Percentiles rank a stretch among this genome's conserved stretches.
These are phyloP conservation scores for Neurospora sp. DNA, from an alignment of 2,329 filamentous ascomycete genomes.

Conservation along the genomic window DNA sequence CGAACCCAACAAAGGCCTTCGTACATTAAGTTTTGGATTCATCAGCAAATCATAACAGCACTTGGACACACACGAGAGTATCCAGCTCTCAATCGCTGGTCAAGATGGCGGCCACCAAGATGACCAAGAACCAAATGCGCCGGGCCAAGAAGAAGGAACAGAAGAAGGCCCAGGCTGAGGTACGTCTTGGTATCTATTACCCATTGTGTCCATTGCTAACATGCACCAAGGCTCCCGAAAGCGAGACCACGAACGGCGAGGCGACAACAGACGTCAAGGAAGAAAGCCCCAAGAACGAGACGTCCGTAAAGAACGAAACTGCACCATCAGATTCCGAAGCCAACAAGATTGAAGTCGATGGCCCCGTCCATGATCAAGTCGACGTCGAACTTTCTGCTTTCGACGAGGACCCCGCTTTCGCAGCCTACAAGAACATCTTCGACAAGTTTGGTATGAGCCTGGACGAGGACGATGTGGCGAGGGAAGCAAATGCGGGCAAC, in stretches of 20 bases:
- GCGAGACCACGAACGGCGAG: conserved; percentile 13
- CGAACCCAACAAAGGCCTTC: background rate
- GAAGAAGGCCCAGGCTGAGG: conserved; percentile 57
- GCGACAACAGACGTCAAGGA: conserved; percentile 5
- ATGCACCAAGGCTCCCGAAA: conserved; percentile 9
- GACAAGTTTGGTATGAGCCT: conserved; percentile 62
- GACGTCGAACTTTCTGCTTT: conserved; percentile 22
- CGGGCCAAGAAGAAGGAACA: conserved; percentile 91
- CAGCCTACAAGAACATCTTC: conserved; percentile 76
- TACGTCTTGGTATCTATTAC: conserved; percentile 17
- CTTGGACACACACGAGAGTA: conserved; percentile 3
- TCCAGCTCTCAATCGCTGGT: conserved; percentile 7
- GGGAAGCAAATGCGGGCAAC: conserved; percentile 57
- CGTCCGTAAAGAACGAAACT: conserved; percentile 23
- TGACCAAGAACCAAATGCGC: conserved; percentile 89
- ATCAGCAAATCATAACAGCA: background rate
- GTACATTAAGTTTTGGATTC: background rate
- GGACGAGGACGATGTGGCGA: conserved; percentile 52
- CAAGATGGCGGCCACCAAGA: conserved; percentile 58
- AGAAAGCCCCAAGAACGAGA: conserved; percentile 12
- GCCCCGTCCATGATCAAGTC: conserved; percentile 38
- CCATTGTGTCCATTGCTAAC: background rate
- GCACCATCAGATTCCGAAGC: conserved; percentile 28
- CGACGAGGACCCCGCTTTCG: conserved; percentile 66
- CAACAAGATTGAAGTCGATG: conserved; percentile 34